These are phyloP conservation scores for Dendrobium nobile DNA, from an alignment of 106 monocot genomes.

Conservation along the genomic window DNA sequence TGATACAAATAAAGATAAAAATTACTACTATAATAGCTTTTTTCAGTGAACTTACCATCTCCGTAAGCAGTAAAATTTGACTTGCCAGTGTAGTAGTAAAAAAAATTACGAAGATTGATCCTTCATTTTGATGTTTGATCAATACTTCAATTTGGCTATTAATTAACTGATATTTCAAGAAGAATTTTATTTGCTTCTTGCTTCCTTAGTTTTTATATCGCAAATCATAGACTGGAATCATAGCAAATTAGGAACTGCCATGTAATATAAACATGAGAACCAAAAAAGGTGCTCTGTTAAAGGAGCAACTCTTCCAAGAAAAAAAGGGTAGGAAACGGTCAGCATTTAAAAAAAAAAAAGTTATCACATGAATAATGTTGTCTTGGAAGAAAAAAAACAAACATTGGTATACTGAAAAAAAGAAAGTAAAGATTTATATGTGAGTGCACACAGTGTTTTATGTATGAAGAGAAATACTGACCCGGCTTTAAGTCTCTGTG, in stretches of 20 bases:
- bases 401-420: not conserved
- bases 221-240: not conserved
- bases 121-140: not conserved
- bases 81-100: not conserved
- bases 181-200: not conserved
- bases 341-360: no score
- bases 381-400: not conserved
- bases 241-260: not conserved
- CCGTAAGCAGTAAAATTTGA: not conserved
- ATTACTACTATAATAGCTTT: not conserved
- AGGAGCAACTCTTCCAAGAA: not conserved
- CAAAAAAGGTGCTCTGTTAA: not conserved
- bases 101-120: not conserved
- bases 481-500: constrained; percentile 98
- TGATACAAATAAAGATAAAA: not conserved
- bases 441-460: not conserved
- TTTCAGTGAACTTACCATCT: not conserved
- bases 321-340: not conserved
- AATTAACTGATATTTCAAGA: not conserved
- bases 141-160: not conserved
- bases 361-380: not conserved
- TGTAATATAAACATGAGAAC: not conserved
- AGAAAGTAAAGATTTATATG: not conserved
- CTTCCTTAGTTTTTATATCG: not conserved
- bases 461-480: constrained; percentile 39